Conservation (phyloP, 1,139 yeast genomes). For the Trichomonascaceae sp. region DNA sequence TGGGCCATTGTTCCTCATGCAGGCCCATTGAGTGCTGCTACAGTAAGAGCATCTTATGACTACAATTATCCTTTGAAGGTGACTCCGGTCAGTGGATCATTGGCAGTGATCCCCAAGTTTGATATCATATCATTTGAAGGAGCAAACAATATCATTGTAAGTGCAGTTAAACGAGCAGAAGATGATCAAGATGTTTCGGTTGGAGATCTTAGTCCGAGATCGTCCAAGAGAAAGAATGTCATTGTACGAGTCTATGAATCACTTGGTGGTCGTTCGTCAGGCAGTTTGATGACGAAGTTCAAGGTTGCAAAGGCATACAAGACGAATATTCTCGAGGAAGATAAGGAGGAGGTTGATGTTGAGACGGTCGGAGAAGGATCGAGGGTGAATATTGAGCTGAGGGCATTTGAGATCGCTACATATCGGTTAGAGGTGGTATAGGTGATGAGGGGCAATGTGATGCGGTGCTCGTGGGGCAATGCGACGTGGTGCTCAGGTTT, state of each 20-base stretch:
- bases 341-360: constrained; percentile 37
- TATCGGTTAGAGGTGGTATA: constrained; percentile 21
- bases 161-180: constrained; percentile 82
- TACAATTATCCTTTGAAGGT: constrained; percentile 56
- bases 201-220: constrained; percentile 35
- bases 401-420: constrained; percentile 77
- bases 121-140: constrained; percentile 37
- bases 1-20: constrained; percentile 80
- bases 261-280: constrained; percentile 67
- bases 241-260: constrained; percentile 77
- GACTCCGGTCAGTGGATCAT: constrained; percentile 14
- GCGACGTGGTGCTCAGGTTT: no score
- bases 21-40: constrained; percentile 56
- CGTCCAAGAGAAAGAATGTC: constrained; percentile 34
- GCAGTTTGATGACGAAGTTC: constrained; percentile 34
- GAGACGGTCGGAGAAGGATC: constrained; percentile 23
- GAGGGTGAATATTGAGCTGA: constrained; percentile 42
- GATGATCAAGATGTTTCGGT: constrained; percentile 53
- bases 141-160: constrained; percentile 55
- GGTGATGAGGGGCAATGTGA: no score
- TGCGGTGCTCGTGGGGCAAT: no score
- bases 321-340: constrained; percentile 69
- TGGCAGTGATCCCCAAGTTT: constrained; percentile 16
- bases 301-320: constrained; percentile 45
- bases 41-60: constrained; percentile 70